Evolutionary conservation across 768 basidiomycete species (phyloP), one percentile per base, ranked within the genome.

Genomic region (Tulasnella sp.): DNA sequence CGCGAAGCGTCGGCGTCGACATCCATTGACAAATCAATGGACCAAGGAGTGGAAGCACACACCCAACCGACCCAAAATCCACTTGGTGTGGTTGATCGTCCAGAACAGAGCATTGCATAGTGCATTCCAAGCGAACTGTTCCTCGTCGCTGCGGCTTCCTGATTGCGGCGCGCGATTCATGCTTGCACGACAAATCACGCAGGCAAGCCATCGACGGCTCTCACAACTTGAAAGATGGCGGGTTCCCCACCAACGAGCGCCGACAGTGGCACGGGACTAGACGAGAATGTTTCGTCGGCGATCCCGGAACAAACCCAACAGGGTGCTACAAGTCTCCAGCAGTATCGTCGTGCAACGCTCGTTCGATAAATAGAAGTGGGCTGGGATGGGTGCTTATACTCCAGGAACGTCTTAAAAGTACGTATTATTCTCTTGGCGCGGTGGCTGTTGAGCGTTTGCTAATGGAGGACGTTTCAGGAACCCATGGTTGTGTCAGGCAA

Each of bases 151-250:
- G 20, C 18, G 5, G 16, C 16, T 22, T 22, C 18, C 22, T 22
- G 48, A 20, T 22, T 12, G 20, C 22, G 18, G 18, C n/a, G n/a
- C n/a, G n/a, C n/a, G n/a, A n/a, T n/a, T n/a, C n/a, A n/a, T n/a
- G n/a, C n/a, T n/a, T n/a, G 16, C 1, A 16, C 20, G 48, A 50
- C 48, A 20, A 42, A 42, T 50, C 48, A 34, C 69, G 5, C 40
- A 34, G 69, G 84, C 96, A 72, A 31, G 69, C 69, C 4, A 72
- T 72, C 69, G 69, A 72, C 31, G 34, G 9, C 18, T 41, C 31
- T 1, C 20, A 72, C 40, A 41, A 28, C 69, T 72, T 72, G 16
- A 28, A 72, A 72, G 31, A 20, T 14, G 40, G 69, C 28, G n/a
- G 8, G 69, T 24, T 72, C 24, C 7, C 69, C 69, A 18, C 24